phyloP scores from a whole-genome alignment of 2,329 filamentous ascomycete species.

The Nectriaceae sp. region DNA sequence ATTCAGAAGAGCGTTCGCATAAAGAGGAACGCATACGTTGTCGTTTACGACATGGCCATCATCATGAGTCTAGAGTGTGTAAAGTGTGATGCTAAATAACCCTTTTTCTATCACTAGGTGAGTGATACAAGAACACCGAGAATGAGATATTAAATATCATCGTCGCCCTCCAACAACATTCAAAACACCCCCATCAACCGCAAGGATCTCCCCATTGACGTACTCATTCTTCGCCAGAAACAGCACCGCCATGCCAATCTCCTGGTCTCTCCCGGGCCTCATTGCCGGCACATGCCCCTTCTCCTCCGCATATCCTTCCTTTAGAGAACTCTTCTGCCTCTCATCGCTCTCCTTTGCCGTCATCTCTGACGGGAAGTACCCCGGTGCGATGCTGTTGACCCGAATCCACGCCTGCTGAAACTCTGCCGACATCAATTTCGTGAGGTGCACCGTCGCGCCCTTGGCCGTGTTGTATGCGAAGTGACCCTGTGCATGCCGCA shows the following conservation, averaged over 20 bases:
- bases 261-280: not conserved
- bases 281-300: constrained; percentile 1
- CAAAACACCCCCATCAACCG: not conserved
- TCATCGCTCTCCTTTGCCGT: constrained; percentile 1
- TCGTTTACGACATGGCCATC: no score
- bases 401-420: not conserved
- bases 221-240: constrained; percentile 1
- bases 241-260: constrained; percentile 1
- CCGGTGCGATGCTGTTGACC: constrained; percentile 1
- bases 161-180: constrained; percentile 1
- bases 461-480: constrained; percentile 2
- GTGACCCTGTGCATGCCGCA: not conserved
- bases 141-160: no score
- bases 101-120: no score
- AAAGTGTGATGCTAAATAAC: no score
- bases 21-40: no score
- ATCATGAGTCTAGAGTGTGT: no score
- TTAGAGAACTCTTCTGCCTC: not conserved
- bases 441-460: constrained; percentile 1
- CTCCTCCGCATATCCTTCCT: not conserved
- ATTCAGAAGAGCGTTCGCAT: no score
- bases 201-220: constrained; percentile 1
- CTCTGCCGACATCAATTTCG: not conserved
- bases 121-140: no score
- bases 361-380: constrained; percentile 1